Conservation (phyloP, 2,329 filamentous ascomycete species). For the Penicillium sp. region DNA sequence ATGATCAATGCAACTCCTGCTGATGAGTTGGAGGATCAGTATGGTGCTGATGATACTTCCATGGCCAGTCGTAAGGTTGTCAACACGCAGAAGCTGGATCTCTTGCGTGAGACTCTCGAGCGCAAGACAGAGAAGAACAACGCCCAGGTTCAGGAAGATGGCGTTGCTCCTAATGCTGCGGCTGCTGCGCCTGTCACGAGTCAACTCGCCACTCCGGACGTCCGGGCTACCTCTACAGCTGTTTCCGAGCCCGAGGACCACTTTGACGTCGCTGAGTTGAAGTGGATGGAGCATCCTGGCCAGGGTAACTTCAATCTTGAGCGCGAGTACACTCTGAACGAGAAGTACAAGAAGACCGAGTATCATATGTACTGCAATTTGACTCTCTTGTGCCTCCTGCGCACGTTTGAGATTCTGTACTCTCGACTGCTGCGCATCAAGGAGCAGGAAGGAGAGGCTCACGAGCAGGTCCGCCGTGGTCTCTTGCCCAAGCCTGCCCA, state of each 20-base stretch:
- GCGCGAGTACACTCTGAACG: conserved; percentile 74
- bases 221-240: conserved; percentile 48
- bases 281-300: conserved; percentile 66
- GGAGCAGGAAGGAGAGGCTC: conserved; percentile 73
- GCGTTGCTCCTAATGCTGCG: background rate
- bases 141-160: conserved; percentile 75
- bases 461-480: conserved; percentile 74
- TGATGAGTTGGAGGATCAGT: conserved; percentile 76
- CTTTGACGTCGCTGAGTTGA: conserved; percentile 56
- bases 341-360: conserved; percentile 77
- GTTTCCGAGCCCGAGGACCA: conserved; percentile 61
- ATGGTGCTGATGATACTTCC: conserved; percentile 68
- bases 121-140: conserved; percentile 73
- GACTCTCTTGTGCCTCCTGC: conserved; percentile 92
- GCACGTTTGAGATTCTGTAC: conserved; percentile 90
- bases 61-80: conserved; percentile 68
- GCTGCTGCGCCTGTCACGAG: conserved; percentile 70
- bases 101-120: conserved; percentile 85
- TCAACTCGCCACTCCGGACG: conserved; percentile 87
- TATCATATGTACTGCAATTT: conserved; percentile 93
- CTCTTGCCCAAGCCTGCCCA: conserved; percentile 79
- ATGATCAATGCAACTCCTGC: conserved; percentile 75
- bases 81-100: conserved; percentile 74
- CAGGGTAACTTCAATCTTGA: conserved; percentile 63
- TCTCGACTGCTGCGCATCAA: conserved; percentile 84